A percentile compares a stretch with the other conserved stretches of the same genome.
phyloP scores from a whole-genome alignment of 257 asterid genomes.

The Ehretia macrophylla region DNA sequence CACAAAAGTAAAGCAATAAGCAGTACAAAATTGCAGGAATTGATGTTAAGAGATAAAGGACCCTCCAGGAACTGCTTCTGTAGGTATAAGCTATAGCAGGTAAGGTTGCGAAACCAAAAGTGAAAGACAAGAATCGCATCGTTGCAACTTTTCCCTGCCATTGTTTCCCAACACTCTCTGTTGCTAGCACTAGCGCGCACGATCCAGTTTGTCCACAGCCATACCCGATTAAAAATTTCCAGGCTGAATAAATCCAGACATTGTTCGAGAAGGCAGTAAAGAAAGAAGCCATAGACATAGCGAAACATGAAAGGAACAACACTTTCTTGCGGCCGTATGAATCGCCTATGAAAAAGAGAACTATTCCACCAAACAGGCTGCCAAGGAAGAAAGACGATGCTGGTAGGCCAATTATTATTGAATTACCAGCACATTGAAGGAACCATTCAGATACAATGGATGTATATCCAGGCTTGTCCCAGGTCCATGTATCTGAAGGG shows the following conservation, averaged over 20 bases:
- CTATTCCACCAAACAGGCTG: constrained; percentile 37
- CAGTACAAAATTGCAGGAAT: constrained; percentile 30
- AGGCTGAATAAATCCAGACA: constrained; percentile 37
- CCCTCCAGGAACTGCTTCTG: constrained; percentile 37
- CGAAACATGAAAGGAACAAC: constrained; percentile 31
- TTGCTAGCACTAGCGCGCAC: constrained; percentile 32
- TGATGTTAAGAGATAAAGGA: constrained; percentile 33
- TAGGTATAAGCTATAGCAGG: constrained; percentile 34
- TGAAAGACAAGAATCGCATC: constrained; percentile 27
- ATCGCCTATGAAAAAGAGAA: constrained; percentile 35
- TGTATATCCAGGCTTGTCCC: constrained; percentile 30
- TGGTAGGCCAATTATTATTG: constrained; percentile 37
- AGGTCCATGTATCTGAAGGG: constrained; percentile 33
- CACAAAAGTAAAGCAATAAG: constrained; percentile 23
- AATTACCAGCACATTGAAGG: constrained; percentile 26
- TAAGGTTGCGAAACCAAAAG: constrained; percentile 39
- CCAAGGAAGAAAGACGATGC: constrained; percentile 52
- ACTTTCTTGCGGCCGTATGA: constrained; percentile 43
- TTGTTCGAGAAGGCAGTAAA: constrained; percentile 32
- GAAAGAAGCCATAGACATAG: constrained; percentile 29
- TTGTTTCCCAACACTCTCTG: constrained; percentile 38
- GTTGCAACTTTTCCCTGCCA: constrained; percentile 37
- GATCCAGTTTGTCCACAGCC: constrained; percentile 38
- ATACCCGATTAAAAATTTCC: constrained; percentile 33
- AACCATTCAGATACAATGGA: constrained; percentile 54